Base-by-base conservation (phyloP, 1,139 yeast genomes). In the Blastobotrys elegans region DNA sequence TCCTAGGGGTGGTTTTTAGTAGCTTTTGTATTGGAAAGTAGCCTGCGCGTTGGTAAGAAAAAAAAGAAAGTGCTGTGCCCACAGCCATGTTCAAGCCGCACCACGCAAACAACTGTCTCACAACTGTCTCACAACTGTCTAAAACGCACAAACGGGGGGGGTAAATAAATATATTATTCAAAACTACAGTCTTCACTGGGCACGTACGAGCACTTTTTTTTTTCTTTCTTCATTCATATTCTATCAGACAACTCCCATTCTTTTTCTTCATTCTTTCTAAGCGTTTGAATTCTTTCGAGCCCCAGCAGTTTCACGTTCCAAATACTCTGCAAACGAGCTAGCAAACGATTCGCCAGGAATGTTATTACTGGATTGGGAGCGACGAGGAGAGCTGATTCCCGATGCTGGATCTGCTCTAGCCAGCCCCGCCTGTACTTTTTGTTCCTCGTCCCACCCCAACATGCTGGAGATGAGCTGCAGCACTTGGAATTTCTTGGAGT, bases 11-110 rank as follows among this genome's bases (percentile, higher is more conserved):
- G 2, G 95, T 92, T 0, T 92, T 92, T 62, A 82, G 95, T 4
- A 85, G 80, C 54, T 94, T 92, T 62, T 92, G 98, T 65, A 88
- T 92, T 38, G 98, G 98, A 4, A 92, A 92, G 65, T 92, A 70
- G 40, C 20, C 7, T 18, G 5, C 20, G 14, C 4, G 8, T 32
- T 13, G 11, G 10, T 35, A 7, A 16, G 3, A 17, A 4, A 37
- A 18, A 37, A 37, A 21, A 37, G 20, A 17, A 21, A 11, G 30
- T n/a, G n/a, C n/a, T n/a, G n/a, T n/a, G n/a, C n/a, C n/a, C n/a
- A n/a, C n/a, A n/a, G n/a, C n/a, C n/a, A n/a, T 26, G 8, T 26
- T 26, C n/a, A n/a, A n/a, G 10, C 30, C 13, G 10, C 30, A 7
- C 10, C 10, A 8, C 10, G 30, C 13, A 26, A 8, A 8, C 30